A percentile compares a stretch with the other conserved stretches of the same genome.
Conservation (phyloP, 768 basidiomycete genomes). For the Chiua virens region DNA sequence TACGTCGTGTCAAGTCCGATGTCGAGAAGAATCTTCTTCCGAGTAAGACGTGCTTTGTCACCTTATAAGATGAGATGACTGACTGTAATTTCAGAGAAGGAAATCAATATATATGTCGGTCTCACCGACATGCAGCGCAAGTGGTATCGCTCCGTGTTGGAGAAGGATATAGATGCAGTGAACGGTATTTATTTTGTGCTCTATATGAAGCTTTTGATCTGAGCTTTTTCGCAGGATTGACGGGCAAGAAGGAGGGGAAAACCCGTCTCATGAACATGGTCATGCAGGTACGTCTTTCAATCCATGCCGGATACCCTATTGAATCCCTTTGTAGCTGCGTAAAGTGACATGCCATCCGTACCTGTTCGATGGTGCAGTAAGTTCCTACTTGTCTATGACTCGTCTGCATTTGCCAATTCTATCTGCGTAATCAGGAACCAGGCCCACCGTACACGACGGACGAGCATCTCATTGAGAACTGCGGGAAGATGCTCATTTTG, state of each 20-base stretch:
- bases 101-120: constrained; percentile 97
- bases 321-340: constrained; percentile 44
- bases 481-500: constrained; percentile 96
- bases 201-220: background rate
- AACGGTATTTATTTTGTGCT: constrained; percentile 57
- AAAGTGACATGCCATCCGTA: constrained; percentile 92
- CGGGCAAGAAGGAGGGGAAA: constrained; percentile 98
- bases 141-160: constrained; percentile 94
- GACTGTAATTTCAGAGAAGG: constrained; percentile 66
- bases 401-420: background rate
- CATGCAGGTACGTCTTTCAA: constrained; percentile 73
- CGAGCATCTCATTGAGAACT: constrained; percentile 92
- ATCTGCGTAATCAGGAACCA: constrained; percentile 63
- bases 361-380: constrained; percentile 87
- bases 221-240: constrained; percentile 55
- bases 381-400: constrained; percentile 16
- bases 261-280: constrained; percentile 98
- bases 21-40: constrained; percentile 96
- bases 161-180: constrained; percentile 98
- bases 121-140: constrained; percentile 97
- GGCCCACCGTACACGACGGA: constrained; percentile 98
- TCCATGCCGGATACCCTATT: background rate
- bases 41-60: constrained; percentile 45
- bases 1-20: constrained; percentile 92
- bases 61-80: background rate